phyloP scores from a whole-genome alignment of 2,329 filamentous ascomycete genomes.

The Beauveria rudraprayagi region DNA sequence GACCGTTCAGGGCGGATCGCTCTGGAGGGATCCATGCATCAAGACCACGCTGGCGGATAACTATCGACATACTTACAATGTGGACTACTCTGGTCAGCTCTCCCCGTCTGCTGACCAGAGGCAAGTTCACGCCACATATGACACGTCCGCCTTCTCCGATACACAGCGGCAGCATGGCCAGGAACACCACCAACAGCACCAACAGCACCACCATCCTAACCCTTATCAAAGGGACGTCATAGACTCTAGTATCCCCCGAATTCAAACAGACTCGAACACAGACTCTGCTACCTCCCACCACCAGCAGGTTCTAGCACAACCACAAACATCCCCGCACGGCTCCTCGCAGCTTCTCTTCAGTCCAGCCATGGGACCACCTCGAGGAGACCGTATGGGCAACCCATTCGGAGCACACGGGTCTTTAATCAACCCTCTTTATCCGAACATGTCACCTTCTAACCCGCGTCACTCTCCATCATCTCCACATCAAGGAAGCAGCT shows the following conservation, averaged over 20 bases:
- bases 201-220: constrained; percentile 17
- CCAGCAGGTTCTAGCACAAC: constrained; percentile 5
- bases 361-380: constrained; percentile 40
- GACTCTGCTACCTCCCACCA: neutral
- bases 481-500: constrained; percentile 25
- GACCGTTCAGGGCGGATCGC: constrained; percentile 67
- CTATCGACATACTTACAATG: constrained; percentile 68
- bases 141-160: constrained; percentile 31
- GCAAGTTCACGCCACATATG: constrained; percentile 57
- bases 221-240: constrained; percentile 8
- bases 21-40: constrained; percentile 70
- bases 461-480: constrained; percentile 20
- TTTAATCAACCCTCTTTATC: constrained; percentile 45
- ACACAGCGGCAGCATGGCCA: constrained; percentile 29
- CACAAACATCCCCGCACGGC: constrained; percentile 10
- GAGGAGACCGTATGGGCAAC: constrained; percentile 47
- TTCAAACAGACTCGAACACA: constrained; percentile 4
- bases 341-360: constrained; percentile 11
- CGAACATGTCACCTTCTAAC: constrained; percentile 37
- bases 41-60: constrained; percentile 65
- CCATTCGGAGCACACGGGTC: constrained; percentile 44
- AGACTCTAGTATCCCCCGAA: constrained; percentile 7
- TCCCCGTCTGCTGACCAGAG: constrained; percentile 57
- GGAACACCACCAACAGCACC: constrained; percentile 19
- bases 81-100: constrained; percentile 64